Evolutionary conservation across 805 yeast genomes (phyloP).

Genomic region (Kodamaea jinghongensis): DNA sequence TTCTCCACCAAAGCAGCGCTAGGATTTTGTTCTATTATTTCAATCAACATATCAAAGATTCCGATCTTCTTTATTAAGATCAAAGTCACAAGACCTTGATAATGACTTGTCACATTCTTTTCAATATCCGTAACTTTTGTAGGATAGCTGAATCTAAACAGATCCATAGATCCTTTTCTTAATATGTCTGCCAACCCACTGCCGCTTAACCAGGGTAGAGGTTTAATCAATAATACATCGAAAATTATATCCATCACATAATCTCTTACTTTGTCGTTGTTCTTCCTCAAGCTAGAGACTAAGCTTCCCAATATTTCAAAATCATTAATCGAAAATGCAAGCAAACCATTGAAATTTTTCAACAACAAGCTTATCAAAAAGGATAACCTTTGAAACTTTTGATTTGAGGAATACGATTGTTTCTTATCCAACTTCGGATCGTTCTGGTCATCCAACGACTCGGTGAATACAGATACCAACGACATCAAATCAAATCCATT

Average conservation of each 20-base stretch:
- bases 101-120: slow-evolving; percentile 54
- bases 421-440: slow-evolving; percentile 8
- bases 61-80: slow-evolving; percentile 49
- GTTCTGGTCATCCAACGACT: slow-evolving; percentile 27
- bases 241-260: slow-evolving; percentile 68
- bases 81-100: slow-evolving; percentile 57
- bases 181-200: slow-evolving; percentile 23
- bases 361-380: slow-evolving; percentile 58
- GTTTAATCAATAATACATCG: slow-evolving; percentile 60
- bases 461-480: slow-evolving; percentile 70
- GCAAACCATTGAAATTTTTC: slow-evolving; percentile 74
- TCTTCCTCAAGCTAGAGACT: slow-evolving; percentile 58
- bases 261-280: slow-evolving; percentile 55
- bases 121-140: slow-evolving; percentile 24
- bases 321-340: slow-evolving; percentile 57
- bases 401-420: slow-evolving; percentile 35
- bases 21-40: slow-evolving; percentile 36
- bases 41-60: slow-evolving; percentile 47
- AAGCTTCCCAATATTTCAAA: slow-evolving; percentile 56
- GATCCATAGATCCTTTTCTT: slow-evolving; percentile 6
- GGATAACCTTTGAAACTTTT: slow-evolving; percentile 56
- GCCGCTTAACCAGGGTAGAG: slow-evolving; percentile 50
- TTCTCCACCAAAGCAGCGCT: slow-evolving; percentile 47
- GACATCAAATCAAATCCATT: slow-evolving; percentile 62
- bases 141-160: not conserved